Percentiles rank a stretch among this genome's conserved stretches.
These are phyloP conservation scores for Colletotrichum sp. DNA, from an alignment of 2,329 filamentous ascomycete genomes.

Conservation along the genomic window DNA sequence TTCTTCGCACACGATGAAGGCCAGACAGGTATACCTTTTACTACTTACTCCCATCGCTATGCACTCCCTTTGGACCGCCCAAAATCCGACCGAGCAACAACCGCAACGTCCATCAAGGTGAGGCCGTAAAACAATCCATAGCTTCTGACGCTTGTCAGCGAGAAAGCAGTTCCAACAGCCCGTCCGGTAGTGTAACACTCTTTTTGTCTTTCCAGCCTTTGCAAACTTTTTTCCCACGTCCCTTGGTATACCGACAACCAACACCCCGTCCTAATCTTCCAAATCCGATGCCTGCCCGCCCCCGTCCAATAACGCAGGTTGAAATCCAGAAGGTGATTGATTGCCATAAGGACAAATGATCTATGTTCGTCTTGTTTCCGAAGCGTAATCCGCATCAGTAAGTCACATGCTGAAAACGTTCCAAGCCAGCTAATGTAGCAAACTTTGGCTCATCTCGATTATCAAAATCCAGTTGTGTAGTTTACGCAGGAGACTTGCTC, in stretches of 20 bases:
- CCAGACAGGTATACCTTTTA: constrained; percentile 41
- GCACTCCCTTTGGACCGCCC: constrained; percentile 30
- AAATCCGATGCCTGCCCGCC: constrained; percentile 35
- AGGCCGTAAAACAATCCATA: constrained; percentile 20
- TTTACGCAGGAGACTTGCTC: constrained; percentile 66
- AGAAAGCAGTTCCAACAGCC: constrained; percentile 31
- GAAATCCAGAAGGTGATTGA: constrained; percentile 48
- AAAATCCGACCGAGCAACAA: constrained; percentile 28
- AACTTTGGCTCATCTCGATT: constrained; percentile 18
- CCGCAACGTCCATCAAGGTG: constrained; percentile 29
- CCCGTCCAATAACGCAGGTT: constrained; percentile 43
- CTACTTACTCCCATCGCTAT: constrained; percentile 46
- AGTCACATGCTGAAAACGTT: constrained; percentile 28
- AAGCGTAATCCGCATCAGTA: constrained; percentile 35
- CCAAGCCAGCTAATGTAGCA: constrained; percentile 31
- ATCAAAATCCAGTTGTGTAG: constrained; percentile 13
- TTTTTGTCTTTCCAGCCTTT: constrained; percentile 48
- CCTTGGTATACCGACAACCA: constrained; percentile 28
- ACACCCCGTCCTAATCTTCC: constrained; percentile 45
- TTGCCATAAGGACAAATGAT: constrained; percentile 48
- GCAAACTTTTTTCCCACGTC: constrained; percentile 39
- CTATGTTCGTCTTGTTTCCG: constrained; percentile 48
- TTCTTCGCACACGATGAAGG: constrained; percentile 39
- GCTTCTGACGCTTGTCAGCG: constrained; percentile 24
- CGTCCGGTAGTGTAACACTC: constrained; percentile 30